Evolutionary conservation across 2,329 filamentous ascomycete genomes (phyloP).

Genomic region (Fusarium stilboides): DNA sequence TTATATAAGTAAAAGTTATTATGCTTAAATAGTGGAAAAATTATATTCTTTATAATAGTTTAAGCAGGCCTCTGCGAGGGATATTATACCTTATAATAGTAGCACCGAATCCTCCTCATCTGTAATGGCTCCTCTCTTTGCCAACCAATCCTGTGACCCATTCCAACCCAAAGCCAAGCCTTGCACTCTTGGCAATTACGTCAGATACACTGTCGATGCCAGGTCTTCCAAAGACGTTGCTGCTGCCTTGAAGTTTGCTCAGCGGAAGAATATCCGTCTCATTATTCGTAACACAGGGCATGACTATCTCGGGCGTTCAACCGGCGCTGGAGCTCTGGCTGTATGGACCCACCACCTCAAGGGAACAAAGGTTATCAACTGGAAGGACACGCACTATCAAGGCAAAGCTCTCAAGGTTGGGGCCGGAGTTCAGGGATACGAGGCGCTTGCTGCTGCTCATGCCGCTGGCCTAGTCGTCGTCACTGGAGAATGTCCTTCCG

Average conservation of each 20-base stretch:
- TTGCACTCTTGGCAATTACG: constrained; percentile 63
- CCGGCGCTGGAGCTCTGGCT: constrained; percentile 62
- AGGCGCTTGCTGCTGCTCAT: constrained; percentile 63
- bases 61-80: no score
- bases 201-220: constrained; percentile 57
- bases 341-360: constrained; percentile 62
- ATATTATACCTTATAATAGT: no score
- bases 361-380: constrained; percentile 56
- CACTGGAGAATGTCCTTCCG: constrained; percentile 67
- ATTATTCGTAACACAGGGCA: constrained; percentile 68
- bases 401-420: constrained; percentile 69
- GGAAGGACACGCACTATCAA: constrained; percentile 60
- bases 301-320: constrained; percentile 70
- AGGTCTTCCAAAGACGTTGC: constrained; percentile 51
- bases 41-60: no score
- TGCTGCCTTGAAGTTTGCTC: constrained; percentile 51
- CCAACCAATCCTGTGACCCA: constrained; percentile 59
- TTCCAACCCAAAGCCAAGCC: constrained; percentile 51
- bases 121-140: constrained; percentile 56
- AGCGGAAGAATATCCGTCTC: constrained; percentile 60
- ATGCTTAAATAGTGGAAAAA: no score
- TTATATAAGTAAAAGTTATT: no score
- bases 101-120: constrained; percentile 44
- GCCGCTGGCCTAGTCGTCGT: constrained; percentile 64
- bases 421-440: constrained; percentile 67